A percentile compares a stretch with the other conserved stretches of the same genome.
These are phyloP conservation scores for Mucor sp. DNA, from an alignment of 371 early-diverging fungal species.

Conservation along the genomic window DNA sequence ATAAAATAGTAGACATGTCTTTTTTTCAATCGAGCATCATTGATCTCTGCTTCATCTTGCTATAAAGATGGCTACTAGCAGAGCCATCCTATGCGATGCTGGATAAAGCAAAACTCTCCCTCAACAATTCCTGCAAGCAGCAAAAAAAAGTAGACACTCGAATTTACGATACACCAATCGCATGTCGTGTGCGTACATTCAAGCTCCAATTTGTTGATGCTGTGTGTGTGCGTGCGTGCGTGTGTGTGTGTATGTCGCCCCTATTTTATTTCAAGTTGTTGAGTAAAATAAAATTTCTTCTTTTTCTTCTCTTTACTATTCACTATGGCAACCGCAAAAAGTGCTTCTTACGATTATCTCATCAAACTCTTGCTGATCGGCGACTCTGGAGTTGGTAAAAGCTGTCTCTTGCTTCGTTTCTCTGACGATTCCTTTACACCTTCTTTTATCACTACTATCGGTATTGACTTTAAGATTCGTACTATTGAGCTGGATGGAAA, in stretches of 20 bases:
- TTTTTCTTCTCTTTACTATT: slow-evolving; percentile 8
- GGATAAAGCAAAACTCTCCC: no score
- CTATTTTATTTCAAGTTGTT: slow-evolving; percentile 1
- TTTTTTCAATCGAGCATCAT: neutral
- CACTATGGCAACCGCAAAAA: slow-evolving; percentile 74
- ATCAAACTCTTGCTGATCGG: slow-evolving; percentile 60
- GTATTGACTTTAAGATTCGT: slow-evolving; percentile 99
- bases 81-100: no score
- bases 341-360: slow-evolving; percentile 58
- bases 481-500: slow-evolving; percentile 98
- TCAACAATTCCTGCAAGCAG: neutral
- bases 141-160: neutral
- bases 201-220: neutral
- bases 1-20: no score
- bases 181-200: neutral
- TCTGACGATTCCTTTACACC: slow-evolving; percentile 99
- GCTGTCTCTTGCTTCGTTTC: slow-evolving; percentile 95
- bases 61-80: no score
- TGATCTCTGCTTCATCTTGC: no score
- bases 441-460: slow-evolving; percentile 98
- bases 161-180: neutral
- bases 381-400: slow-evolving; percentile 99
- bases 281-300: neutral
- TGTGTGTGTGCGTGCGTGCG: no score
- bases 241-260: neutral